A percentile compares a stretch with the other conserved stretches of the same genome.
Evolutionary conservation across 305 asterid species (phyloP).

Genomic region (Fraxinus velutina): DNA sequence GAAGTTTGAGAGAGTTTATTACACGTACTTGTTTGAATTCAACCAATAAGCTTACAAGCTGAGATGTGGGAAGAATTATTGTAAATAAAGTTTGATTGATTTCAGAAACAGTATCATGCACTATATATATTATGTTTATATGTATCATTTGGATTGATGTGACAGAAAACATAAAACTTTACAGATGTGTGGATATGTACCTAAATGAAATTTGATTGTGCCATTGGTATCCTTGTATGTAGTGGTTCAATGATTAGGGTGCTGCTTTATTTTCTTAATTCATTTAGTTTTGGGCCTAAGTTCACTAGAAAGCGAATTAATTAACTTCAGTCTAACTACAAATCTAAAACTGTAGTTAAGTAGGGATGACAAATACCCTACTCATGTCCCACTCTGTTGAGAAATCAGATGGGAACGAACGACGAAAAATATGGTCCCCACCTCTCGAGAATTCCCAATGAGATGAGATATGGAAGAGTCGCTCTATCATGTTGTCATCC

Average conservation of each 20-base stretch:
- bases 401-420: background rate
- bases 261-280: background rate
- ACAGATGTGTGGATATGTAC: background rate
- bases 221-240: background rate
- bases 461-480: background rate
- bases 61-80: background rate
- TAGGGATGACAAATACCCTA: background rate
- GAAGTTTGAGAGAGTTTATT: background rate
- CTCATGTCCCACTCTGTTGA: background rate
- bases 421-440: background rate
- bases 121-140: no score
- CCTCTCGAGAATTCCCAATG: background rate
- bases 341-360: background rate
- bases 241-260: background rate
- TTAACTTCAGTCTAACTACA: background rate
- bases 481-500: background rate
- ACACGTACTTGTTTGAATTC: background rate
- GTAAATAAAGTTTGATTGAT: background rate
- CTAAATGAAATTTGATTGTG: background rate
- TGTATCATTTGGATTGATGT: background rate
- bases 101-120: background rate
- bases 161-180: background rate
- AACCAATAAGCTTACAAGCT: background rate
- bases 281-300: background rate
- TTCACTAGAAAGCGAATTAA: background rate